Evolutionary conservation across 108 stramenopile species (phyloP).

Genomic region (Cyclotella kingstonii): DNA sequence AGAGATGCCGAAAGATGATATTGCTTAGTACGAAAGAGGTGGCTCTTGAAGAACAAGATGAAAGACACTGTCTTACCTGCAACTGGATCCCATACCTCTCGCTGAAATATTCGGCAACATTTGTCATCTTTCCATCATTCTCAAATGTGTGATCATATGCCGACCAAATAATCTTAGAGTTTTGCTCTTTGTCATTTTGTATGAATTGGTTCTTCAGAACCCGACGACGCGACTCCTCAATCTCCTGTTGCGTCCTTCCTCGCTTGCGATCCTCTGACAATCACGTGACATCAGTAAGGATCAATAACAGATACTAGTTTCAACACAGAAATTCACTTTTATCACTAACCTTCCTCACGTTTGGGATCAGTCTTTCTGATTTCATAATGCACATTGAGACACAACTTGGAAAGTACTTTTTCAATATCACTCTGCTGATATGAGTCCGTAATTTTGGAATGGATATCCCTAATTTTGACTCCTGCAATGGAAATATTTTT

Average conservation of each 20-base stretch:
- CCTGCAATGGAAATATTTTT: slow-evolving; percentile 4
- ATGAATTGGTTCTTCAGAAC: slow-evolving; percentile 5
- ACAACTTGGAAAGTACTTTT: background rate
- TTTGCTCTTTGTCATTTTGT: background rate
- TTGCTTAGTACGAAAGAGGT: too few species aligned
- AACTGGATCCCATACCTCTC: slow-evolving; percentile 9
- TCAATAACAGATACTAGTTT: background rate
- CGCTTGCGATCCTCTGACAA: background rate
- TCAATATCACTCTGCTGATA: background rate
- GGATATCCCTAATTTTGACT: background rate
- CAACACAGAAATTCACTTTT: too few species aligned
- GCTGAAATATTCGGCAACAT: slow-evolving; percentile 7
- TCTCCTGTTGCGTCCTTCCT: slow-evolving; percentile 5
- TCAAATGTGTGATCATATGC: slow-evolving; percentile 8
- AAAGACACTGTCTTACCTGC: slow-evolving; percentile 2
- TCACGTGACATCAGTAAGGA: background rate
- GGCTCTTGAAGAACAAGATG: background rate
- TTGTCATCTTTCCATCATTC: background rate
- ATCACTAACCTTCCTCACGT: slow-evolving; percentile 13
- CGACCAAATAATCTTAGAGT: slow-evolving; percentile 5
- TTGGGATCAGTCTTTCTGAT: slow-evolving; percentile 6
- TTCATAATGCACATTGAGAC: slow-evolving; percentile 5
- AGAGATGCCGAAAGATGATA: too few species aligned
- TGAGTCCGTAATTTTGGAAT: background rate
- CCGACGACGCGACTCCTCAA: slow-evolving; percentile 8